Evolutionary conservation across 2,329 filamentous ascomycete species (phyloP), one percentile per base, ranked within the genome.

Genomic region (Calonectria crousiana): DNA sequence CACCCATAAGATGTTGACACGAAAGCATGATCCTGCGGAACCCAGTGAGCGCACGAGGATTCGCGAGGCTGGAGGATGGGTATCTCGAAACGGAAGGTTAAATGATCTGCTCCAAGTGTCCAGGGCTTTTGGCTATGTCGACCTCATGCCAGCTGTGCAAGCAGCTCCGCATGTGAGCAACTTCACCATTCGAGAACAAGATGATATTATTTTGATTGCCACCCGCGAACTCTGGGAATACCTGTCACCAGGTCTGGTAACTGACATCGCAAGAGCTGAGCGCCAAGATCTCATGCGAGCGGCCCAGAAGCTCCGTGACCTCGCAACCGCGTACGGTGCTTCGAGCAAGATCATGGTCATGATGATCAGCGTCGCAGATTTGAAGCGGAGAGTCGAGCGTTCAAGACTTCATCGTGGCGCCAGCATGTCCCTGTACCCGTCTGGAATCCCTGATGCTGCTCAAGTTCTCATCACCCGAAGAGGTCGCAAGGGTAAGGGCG

Each of bases 331-430:
- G 1, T 98, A 98, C 83, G 97, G 97, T 68, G 95, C 96, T 16
- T 96, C 93, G 1, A 94, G 93, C 82, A 99, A 99, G 86, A 95
- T 98, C 76, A 98, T 98, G 96, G 95, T 99, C 56, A 98, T 98
- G 96, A 95, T 99, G 88, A 93, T 99, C 69, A 96, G 96, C 70
- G 94, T 99, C 47, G 93, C 94, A 70, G 96, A 98, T 82, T 87
- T 99, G 69, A 96, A 98, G 86, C 94, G 95, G 82, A 92, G 95
- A 76, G 88, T 90, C 72, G 94, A 97, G 83, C 91, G 94, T 76
- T 94, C 93, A 84, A 93, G 85, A 87, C 86, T 91, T 74, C 89
- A 94, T 84, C 91, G 95, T 71, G 95, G 95, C 51, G 92, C 95
- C 80, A 97, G 94, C 86, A 93, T 97, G 90, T 95, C 95, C 18